Conservation (phyloP, 306 rosid genomes). For the Carpinus viminea region DNA sequence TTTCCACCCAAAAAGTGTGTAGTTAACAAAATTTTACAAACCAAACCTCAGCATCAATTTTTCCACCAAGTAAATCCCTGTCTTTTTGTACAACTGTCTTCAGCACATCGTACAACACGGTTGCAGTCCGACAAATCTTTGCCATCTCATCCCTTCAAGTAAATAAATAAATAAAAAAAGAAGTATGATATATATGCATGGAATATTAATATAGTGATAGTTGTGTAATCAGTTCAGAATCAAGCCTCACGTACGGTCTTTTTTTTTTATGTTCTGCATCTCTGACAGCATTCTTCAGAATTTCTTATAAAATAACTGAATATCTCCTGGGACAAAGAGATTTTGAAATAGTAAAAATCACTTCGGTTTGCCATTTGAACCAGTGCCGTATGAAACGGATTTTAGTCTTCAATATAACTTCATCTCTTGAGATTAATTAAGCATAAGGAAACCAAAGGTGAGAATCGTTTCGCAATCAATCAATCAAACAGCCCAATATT, state of each 20-base stretch:
- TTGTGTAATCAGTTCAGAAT: slow-evolving; percentile 28
- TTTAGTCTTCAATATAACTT: too few species aligned
- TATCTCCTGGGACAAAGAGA: slow-evolving; percentile 51
- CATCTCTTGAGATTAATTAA: not conserved
- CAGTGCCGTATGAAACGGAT: too few species aligned
- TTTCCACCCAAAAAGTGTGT: slow-evolving; percentile 12
- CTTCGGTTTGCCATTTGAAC: not conserved
- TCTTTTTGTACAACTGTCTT: slow-evolving; percentile 45
- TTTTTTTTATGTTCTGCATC: slow-evolving; percentile 63
- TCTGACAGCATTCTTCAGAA: slow-evolving; percentile 60
- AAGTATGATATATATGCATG: not conserved
- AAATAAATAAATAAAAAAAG: slow-evolving; percentile 4
- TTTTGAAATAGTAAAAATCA: slow-evolving; percentile 5
- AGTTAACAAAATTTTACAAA: slow-evolving; percentile 21
- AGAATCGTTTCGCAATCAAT: not conserved
- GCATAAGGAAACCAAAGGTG: not conserved
- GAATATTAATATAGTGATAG: slow-evolving; percentile 2
- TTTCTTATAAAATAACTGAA: slow-evolving; percentile 52
- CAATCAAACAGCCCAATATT: not conserved
- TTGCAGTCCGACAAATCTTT: slow-evolving; percentile 69
- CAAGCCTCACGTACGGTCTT: slow-evolving; percentile 67
- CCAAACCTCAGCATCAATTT: slow-evolving; percentile 58
- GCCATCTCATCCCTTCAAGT: slow-evolving; percentile 92
- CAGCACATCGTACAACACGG: slow-evolving; percentile 77
- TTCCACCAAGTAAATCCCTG: too few species aligned